Conservation (phyloP, 1,284 basidiomycete genomes). For the Ceratobasidium papillatum region DNA sequence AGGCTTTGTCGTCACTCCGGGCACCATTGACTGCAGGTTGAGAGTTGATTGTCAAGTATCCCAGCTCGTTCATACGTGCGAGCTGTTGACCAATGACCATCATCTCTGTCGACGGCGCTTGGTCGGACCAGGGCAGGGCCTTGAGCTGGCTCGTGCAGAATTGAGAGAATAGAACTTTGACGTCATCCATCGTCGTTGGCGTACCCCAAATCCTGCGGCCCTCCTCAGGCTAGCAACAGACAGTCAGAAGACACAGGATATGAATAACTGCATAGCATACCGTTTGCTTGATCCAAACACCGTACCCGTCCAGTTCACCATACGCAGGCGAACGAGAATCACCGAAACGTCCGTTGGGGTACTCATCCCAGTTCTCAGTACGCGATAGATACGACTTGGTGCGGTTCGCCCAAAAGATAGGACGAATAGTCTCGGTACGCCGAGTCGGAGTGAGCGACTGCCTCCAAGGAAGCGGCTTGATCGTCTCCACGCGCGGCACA, state of each 20-base stretch:
- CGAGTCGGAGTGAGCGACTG: slow-evolving; percentile 91
- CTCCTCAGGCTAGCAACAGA: slow-evolving; percentile 71
- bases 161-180: slow-evolving; percentile 78
- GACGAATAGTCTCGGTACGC: slow-evolving; percentile 87
- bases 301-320: slow-evolving; percentile 96
- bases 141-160: slow-evolving; percentile 78
- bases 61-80: slow-evolving; percentile 84
- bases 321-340: slow-evolving; percentile 97
- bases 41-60: slow-evolving; percentile 97
- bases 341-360: slow-evolving; percentile 98
- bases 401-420: slow-evolving; percentile 96
- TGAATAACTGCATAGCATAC: slow-evolving; percentile 56
- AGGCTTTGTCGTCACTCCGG: slow-evolving; percentile 82
- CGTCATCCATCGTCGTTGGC: slow-evolving; percentile 72
- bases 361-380: slow-evolving; percentile 98
- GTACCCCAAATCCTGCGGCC: slow-evolving; percentile 89
- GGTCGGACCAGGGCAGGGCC: slow-evolving; percentile 96
- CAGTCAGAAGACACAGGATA: slow-evolving; percentile 43
- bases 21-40: slow-evolving; percentile 97
- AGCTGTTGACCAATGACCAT: slow-evolving; percentile 82
- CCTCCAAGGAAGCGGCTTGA: slow-evolving; percentile 92
- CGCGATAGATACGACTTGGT: slow-evolving; percentile 90
- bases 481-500: slow-evolving; percentile 83
- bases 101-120: slow-evolving; percentile 86
- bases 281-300: slow-evolving; percentile 83